Evolutionary conservation across 1,284 basidiomycete genomes (phyloP).

Genomic region (Ceratorhiza oryzae-sativae): DNA sequence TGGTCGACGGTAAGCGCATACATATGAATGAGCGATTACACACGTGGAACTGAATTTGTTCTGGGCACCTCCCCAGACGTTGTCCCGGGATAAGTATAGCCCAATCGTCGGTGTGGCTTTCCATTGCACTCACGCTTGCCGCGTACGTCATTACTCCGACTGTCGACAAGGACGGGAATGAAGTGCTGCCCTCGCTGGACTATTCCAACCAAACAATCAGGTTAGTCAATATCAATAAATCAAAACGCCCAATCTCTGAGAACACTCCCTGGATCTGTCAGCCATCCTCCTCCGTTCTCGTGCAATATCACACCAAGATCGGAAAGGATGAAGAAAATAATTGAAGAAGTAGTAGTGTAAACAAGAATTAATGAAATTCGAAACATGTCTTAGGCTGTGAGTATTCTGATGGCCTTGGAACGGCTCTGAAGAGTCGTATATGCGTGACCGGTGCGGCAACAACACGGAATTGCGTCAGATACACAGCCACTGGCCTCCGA

Average conservation of each 20-base stretch:
- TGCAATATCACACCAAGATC: slow-evolving; percentile 17
- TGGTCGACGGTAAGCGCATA: slow-evolving; percentile 15
- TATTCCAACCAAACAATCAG: slow-evolving; percentile 11
- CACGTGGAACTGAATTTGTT: neutral
- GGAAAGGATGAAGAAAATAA: slow-evolving; percentile 1
- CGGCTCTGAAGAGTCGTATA: too few species aligned
- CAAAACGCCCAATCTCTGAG: neutral
- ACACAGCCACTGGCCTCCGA: slow-evolving; percentile 2
- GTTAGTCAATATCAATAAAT: neutral
- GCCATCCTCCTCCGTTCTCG: slow-evolving; percentile 11
- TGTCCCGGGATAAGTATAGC: slow-evolving; percentile 23
- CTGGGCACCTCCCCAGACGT: neutral
- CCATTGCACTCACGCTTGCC: slow-evolving; percentile 20
- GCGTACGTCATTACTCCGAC: slow-evolving; percentile 7
- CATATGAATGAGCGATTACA: neutral
- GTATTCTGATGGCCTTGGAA: too few species aligned
- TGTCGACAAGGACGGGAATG: neutral
- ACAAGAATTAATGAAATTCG: too few species aligned
- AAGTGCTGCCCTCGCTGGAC: slow-evolving; percentile 12
- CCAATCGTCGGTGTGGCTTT: slow-evolving; percentile 34
- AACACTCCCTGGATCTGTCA: neutral
- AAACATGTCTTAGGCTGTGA: too few species aligned
- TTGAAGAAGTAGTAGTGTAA: neutral
- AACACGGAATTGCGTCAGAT: neutral
- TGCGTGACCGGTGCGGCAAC: too few species aligned